Base-by-base conservation (phyloP, 2,329 filamentous ascomycete genomes). In the Botrytis squamosa region DNA sequence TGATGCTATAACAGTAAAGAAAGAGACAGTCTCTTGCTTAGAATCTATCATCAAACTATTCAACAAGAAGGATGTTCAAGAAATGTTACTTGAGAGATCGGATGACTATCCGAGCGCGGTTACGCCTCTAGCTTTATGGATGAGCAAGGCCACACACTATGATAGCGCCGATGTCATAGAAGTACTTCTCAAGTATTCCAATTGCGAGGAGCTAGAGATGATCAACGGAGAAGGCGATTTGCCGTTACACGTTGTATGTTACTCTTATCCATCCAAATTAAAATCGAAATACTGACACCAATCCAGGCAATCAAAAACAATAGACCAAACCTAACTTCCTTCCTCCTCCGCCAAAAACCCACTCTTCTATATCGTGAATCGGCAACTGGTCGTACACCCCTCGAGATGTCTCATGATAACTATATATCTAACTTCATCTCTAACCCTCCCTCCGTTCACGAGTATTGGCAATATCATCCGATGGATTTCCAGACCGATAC, bases 361-460 rank as follows among this genome's bases (percentile, higher is more conserved):
- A 40, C 70, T 0, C 78, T 92, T 4, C 82, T 94, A 18, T 86
- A 88, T 77, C 88, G 90, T 36, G 93, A 96, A 80, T 95, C 95
- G 77, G 89, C 92, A 0, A 92, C 92, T 0, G 93, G 93, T 2
- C 86, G 88, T 25, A 96, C 93, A 0, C 91, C 93, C 0, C 85
- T 87, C 42, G 93, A 96, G 77, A 82, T 93, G 67, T 89, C 90
- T 0, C 84, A 88, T 69, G 90, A 92, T 70, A 81, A 82, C 1
- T 86, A 86, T 74, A 82, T 88, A 3, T 81, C 83, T 12, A 78
- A 77, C 5, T 73, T 74, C 64, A 75, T 79, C 25, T 71, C 75
- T 14, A 55, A 75, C 10, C 73, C 77, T 8, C 72, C 76, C 1
- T 46, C 40, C 4, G 9, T 33, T 2, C 7, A 79, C 5, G 74